Conservation (phyloP, 495 filamentous ascomycete species). For the Penicillium atrosanguineum region DNA sequence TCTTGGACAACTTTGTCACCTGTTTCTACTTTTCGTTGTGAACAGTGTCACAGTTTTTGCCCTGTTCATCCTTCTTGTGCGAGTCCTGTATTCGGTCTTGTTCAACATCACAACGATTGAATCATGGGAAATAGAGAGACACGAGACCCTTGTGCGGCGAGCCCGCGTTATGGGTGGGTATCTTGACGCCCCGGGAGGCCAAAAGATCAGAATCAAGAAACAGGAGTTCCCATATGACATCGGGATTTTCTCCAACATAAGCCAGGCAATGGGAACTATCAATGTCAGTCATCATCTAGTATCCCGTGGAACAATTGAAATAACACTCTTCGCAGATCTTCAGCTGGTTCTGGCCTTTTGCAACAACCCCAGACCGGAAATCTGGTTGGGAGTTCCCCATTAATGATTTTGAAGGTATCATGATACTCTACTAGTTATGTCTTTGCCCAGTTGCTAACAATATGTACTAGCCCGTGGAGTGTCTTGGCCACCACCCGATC, state of each 20-base stretch:
- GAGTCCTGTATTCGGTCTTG: constrained; percentile 55
- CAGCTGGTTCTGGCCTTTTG: constrained; percentile 65
- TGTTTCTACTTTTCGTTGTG: constrained; percentile 62
- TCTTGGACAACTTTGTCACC: constrained; percentile 55
- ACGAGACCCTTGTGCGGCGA: constrained; percentile 68
- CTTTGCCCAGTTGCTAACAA: not conserved
- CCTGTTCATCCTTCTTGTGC: constrained; percentile 61
- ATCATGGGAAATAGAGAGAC: constrained; percentile 86
- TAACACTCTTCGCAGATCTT: constrained; percentile 33
- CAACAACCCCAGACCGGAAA: constrained; percentile 50
- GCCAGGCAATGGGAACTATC: constrained; percentile 65
- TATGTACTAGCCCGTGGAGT: constrained; percentile 39
- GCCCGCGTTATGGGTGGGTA: constrained; percentile 56
- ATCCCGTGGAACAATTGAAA: not conserved
- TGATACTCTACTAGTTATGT: not conserved
- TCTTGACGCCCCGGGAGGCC: constrained; percentile 60
- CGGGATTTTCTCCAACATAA: constrained; percentile 77
- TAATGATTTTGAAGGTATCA: constrained; percentile 80
- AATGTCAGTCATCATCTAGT: constrained; percentile 31
- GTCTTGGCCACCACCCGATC: constrained; percentile 88
- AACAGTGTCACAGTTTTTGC: constrained; percentile 64
- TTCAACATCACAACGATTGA: constrained; percentile 84
- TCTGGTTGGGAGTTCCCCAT: constrained; percentile 69
- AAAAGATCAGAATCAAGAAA: constrained; percentile 50
- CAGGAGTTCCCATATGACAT: constrained; percentile 93